phyloP scores from a whole-genome alignment of 495 filamentous ascomycete genomes.

The Neurospora tetrasperma region DNA sequence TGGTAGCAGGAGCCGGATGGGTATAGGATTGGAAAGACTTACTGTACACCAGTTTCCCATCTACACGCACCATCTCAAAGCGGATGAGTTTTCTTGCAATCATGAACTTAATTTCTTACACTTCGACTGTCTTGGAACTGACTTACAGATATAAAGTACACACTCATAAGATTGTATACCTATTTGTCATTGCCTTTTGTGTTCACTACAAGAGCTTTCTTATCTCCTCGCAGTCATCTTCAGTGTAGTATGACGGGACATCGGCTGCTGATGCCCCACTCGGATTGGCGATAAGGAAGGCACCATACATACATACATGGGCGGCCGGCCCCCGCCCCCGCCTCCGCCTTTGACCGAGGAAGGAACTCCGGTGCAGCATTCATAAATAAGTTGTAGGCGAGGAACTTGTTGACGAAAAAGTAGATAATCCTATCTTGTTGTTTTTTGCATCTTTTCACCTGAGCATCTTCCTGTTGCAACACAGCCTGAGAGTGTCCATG shows the following conservation, averaged over 20 bases:
- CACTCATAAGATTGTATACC: background rate
- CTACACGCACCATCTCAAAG: background rate
- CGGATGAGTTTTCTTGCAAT: background rate
- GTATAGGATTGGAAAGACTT: background rate
- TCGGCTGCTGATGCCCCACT: background rate
- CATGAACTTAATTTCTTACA: background rate
- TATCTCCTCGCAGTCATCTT: background rate
- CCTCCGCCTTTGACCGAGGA: background rate
- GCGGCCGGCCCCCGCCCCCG: background rate
- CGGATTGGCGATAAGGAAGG: background rate
- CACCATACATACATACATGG: background rate
- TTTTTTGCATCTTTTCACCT: no score
- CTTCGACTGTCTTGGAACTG: background rate
- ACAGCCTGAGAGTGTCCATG: background rate
- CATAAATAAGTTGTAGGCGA: background rate
- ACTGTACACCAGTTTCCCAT: background rate
- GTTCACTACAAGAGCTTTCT: background rate
- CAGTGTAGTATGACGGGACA: background rate
- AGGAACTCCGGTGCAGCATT: background rate
- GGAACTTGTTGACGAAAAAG: background rate
- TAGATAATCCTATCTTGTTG: no score
- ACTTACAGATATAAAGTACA: background rate
- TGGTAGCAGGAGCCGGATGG: background rate
- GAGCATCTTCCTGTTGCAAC: background rate
- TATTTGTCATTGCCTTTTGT: background rate